phyloP scores from a whole-genome alignment of 495 filamentous ascomycete species.

The Parathielavia hyrcaniae region DNA sequence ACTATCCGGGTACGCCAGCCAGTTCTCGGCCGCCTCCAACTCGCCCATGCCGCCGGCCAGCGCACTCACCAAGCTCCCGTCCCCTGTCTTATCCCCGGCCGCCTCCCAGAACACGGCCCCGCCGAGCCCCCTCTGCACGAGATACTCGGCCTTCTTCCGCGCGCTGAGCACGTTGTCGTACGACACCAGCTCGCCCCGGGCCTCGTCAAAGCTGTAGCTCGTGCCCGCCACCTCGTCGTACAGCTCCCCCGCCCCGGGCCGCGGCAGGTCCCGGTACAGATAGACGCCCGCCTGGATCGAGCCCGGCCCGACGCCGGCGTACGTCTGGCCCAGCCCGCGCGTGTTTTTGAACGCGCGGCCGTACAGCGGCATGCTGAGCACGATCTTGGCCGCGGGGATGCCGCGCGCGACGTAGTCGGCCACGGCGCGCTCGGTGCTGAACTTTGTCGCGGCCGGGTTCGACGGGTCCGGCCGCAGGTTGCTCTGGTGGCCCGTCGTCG shows the following conservation, averaged over 20 bases:
- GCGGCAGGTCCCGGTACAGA: conserved; percentile 63
- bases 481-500: conserved; percentile 61
- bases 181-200: conserved; percentile 56
- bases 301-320: conserved; percentile 58
- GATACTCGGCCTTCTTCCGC: conserved; percentile 57
- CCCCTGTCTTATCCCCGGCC: conserved; percentile 59
- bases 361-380: conserved; percentile 81
- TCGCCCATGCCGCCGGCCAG: conserved; percentile 47
- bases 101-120: conserved; percentile 92
- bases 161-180: conserved; percentile 66
- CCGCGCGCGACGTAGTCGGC: conserved; percentile 59
- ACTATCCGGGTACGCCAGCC: conserved; percentile 58
- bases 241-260: conserved; percentile 41
- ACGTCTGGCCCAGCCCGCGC: conserved; percentile 60
- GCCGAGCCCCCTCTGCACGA: conserved; percentile 57
- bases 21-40: conserved; percentile 57
- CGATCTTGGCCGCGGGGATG: conserved; percentile 60
- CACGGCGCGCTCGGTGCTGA: conserved; percentile 61
- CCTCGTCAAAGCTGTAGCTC: conserved; percentile 63
- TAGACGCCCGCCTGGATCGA: conserved; percentile 70
- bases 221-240: conserved; percentile 51
- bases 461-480: conserved; percentile 56
- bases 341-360: conserved; percentile 74
- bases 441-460: conserved; percentile 56
- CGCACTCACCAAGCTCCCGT: conserved; percentile 57